Percentiles rank a stretch among this genome's conserved stretches.
Evolutionary conservation across 148 eudicot species (phyloP).

Genomic region (Chenopodium quinoa): DNA sequence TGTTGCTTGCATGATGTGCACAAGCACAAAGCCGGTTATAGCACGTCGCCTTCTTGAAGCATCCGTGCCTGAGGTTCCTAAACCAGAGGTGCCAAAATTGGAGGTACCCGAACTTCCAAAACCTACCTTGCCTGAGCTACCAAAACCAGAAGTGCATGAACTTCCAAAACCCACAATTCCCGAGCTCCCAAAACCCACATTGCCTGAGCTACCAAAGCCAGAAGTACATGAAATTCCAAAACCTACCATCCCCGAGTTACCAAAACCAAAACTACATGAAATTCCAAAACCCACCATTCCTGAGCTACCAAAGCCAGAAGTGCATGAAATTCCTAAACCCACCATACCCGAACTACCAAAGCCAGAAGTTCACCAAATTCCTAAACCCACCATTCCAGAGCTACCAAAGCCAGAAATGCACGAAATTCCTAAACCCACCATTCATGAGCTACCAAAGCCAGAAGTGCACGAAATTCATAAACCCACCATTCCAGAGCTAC

Average conservation of each 20-base stretch:
- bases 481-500: constrained; percentile 14
- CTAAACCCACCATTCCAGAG: constrained; percentile 12
- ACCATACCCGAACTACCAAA: not conserved
- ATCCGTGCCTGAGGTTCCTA: not conserved
- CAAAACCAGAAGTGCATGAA: constrained; percentile 9
- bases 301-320: constrained; percentile 13
- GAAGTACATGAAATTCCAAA: constrained; percentile 20
- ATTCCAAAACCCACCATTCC: constrained; percentile 15
- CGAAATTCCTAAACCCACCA: not conserved
- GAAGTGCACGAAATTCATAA: not conserved
- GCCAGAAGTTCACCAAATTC: not conserved
- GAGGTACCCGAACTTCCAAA: constrained; percentile 2
- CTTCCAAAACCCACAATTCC: constrained; percentile 11
- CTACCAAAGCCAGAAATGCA: not conserved
- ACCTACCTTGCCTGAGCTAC: constrained; percentile 14
- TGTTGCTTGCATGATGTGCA: constrained; percentile 4
- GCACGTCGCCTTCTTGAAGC: constrained; percentile 29
- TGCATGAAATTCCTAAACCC: not conserved
- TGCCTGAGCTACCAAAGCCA: not conserved
- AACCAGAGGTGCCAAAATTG: not conserved
- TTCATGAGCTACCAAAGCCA: not conserved
- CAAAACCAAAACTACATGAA: constrained; percentile 4
- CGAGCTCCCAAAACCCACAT: constrained; percentile 5
- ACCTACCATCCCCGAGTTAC: not conserved
- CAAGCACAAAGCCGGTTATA: not conserved